Evolutionary conservation across 2,329 filamentous ascomycete genomes (phyloP), one percentile per base, ranked within the genome.

Genomic region (Talaromyces sp.): DNA sequence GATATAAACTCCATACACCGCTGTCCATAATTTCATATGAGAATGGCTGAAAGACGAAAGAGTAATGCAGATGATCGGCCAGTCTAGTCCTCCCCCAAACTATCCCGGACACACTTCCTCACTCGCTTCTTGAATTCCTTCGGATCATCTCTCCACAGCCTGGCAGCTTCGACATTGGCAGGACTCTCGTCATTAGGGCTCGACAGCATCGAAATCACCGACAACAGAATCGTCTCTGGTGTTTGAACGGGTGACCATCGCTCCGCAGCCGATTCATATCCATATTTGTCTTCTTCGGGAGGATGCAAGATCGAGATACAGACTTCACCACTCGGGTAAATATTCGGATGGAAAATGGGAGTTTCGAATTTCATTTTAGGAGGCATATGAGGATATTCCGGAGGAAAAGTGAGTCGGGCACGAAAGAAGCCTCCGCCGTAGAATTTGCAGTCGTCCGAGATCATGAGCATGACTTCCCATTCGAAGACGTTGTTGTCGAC

Each of bases 381-480:
- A 36, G 94, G 94, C 73, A 89, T 82, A 64, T 88, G 88, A 2
- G 94, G 94, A 71, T 97, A 99, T 64, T 89, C 86, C 5, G 80
- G 77, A 0, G 94, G 94, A 71, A 99, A 99, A 57, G 81, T 82
- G 62, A 99, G 82, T 62, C 86, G 81, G 33, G 93, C 91, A 64
- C 89, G 88, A 79, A 97, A 99, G 77, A 95, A 92, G 66, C 90
- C 94, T 93, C 92, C 92, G 67, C 92, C 92, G 67, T 97, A 97
- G 74, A 89, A 89, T 76, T 92, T 93, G 76, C 89, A 92, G 70
- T 96, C 91, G 67, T 97, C 92, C 62, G 85, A 91, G 64, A 97
- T 93, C 93, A 99, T 97, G 61, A 99, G 84, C 89, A 97, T 96
- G 19, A 97, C 91, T 75, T 97, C 92, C 94, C 94, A 99, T 78